These are phyloP conservation scores for Teratosphaeria epicoccoides DNA, from an alignment of 2,329 filamentous ascomycete species.

Conservation along the genomic window DNA sequence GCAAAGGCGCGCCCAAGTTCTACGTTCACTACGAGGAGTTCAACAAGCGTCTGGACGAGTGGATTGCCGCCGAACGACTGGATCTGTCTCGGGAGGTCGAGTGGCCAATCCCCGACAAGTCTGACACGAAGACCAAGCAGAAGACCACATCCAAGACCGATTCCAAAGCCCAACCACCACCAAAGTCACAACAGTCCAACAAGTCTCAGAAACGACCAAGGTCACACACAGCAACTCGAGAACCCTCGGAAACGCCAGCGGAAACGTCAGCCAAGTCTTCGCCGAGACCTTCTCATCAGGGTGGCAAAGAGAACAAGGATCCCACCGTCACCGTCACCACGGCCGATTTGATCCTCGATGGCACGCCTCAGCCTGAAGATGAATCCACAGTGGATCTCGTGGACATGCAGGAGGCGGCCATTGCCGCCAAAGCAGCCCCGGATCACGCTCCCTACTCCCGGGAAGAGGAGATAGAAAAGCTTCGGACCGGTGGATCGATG, in stretches of 20 bases:
- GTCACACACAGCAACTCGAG: slow-evolving; percentile 35
- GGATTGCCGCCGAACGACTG: slow-evolving; percentile 73
- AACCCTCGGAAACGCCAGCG: slow-evolving; percentile 19
- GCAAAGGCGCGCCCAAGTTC: slow-evolving; percentile 77
- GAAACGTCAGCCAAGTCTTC: slow-evolving; percentile 47
- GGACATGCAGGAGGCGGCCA: slow-evolving; percentile 42
- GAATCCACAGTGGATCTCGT: slow-evolving; percentile 43
- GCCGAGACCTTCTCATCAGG: slow-evolving; percentile 42
- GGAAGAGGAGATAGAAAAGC: slow-evolving; percentile 91
- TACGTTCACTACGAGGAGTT: slow-evolving; percentile 98
- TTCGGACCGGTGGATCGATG: slow-evolving; percentile 92
- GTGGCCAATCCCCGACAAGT: slow-evolving; percentile 86
- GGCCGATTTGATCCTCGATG: slow-evolving; percentile 35
- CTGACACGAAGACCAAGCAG: slow-evolving; percentile 78
- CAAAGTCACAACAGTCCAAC: slow-evolving; percentile 23
- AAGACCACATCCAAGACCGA: slow-evolving; percentile 26
- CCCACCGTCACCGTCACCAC: slow-evolving; percentile 31
- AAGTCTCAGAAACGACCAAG: slow-evolving; percentile 35
- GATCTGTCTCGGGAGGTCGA: slow-evolving; percentile 86
- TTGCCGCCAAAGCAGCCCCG: slow-evolving; percentile 42
- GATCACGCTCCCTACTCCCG: slow-evolving; percentile 52
- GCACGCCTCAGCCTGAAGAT: slow-evolving; percentile 41
- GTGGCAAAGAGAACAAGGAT: slow-evolving; percentile 51
- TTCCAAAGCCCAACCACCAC: slow-evolving; percentile 29
- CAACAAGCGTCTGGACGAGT: slow-evolving; percentile 84